Percentiles rank a stretch among this genome's conserved stretches.
Evolutionary conservation across 768 basidiomycete species (phyloP).

Genomic region (Amanita rimosa): DNA sequence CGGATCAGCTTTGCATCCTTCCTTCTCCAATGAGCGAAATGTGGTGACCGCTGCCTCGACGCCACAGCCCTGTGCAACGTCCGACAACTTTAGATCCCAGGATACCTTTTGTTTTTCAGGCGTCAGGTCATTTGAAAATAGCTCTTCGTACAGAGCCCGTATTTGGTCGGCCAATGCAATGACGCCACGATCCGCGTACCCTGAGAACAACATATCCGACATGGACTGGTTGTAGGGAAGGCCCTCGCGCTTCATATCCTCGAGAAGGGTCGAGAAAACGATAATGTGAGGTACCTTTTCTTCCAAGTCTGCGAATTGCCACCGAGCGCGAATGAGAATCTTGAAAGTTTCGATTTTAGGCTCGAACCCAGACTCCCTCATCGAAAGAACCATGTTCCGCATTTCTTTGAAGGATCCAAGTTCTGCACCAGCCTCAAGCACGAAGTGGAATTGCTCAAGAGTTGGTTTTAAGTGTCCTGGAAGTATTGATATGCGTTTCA

Average conservation of each 20-base stretch:
- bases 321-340: conserved; percentile 35
- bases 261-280: conserved; percentile 30
- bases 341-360: conserved; percentile 36
- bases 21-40: conserved; percentile 20
- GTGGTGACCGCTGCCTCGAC: conserved; percentile 19
- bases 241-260: conserved; percentile 33
- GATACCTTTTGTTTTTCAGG: conserved; percentile 8
- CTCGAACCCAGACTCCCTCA: conserved; percentile 26
- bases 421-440: conserved; percentile 29
- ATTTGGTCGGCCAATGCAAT: conserved; percentile 25
- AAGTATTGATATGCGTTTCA: conserved; percentile 39
- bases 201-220: conserved; percentile 26
- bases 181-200: conserved; percentile 29
- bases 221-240: conserved; percentile 33
- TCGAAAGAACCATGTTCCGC: conserved; percentile 23
- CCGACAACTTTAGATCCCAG: conserved; percentile 10
- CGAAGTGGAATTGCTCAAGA: conserved; percentile 41
- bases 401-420: conserved; percentile 21
- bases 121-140: conserved; percentile 13
- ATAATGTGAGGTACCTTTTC: conserved; percentile 18
- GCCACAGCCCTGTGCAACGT: conserved; percentile 1
- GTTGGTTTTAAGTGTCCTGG: conserved; percentile 35
- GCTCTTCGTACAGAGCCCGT: conserved; percentile 22
- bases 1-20: conserved; percentile 18
- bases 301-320: conserved; percentile 18